Base-by-base conservation (phyloP, 2,329 filamentous ascomycete genomes). In the Xylaria sp. region DNA sequence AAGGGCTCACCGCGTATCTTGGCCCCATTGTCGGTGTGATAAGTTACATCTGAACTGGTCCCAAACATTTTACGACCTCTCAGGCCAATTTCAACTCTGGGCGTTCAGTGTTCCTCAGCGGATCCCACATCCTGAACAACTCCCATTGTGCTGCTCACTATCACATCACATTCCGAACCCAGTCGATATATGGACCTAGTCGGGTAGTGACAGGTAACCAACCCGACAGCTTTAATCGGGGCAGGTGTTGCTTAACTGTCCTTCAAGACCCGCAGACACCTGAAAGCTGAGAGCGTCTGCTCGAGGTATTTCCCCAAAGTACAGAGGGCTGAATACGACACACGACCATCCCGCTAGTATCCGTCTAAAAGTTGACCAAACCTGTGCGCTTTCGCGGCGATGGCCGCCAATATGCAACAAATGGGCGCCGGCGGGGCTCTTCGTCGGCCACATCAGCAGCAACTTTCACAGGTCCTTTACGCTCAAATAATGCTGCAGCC, bases 341-440 rank as follows among this genome's bases (percentile, higher is more conserved):
- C 8, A 61, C 25, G 12, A n/a, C 20, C n/a, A 52, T 13, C 37
- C 50, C 15, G 25, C 44, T 34, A 3, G 37, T 48, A 50, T 51
- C 37, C 56, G 44, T 62, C 64, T 6, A 20, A 51, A 63, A 68
- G 65, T 68, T 70, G 72, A 75, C 64, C 55, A 41, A 74, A 62
- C 65, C 54, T 28, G 54, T 57, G 57, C 67, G 63, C 66, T 66
- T 18, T 68, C 73, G 84, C 84, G 82, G 85, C 84, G 80, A 89
- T 89, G 87, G 87, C 87, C 82, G 86, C 84, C 77, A 88, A 88
- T 74, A 85, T 89, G 81, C 84, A 85, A 78, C 86, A 87, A 75
- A 88, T 89, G 85, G 82, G 80, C 77, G 81, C 80, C 70, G 81
- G 80, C 72, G 82, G 81, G 79, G 81, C 84, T 78, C 81, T 81